Evolutionary conservation across 495 filamentous ascomycete species (phyloP).

Genomic region (Trichocladium uniseriatum): DNA sequence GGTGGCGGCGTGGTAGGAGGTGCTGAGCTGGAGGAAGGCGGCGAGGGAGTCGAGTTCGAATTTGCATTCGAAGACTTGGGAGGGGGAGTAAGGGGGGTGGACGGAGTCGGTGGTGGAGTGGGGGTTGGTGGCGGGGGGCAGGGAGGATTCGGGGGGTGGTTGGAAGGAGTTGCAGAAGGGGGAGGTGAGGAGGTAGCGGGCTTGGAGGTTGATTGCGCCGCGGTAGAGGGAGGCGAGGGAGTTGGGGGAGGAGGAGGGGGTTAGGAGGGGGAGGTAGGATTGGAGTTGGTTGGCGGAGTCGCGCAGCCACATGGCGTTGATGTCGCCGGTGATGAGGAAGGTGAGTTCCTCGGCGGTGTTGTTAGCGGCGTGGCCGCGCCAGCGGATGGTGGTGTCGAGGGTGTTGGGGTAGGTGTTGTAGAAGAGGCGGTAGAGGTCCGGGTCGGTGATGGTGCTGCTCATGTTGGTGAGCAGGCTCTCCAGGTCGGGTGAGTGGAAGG

Average conservation of each 20-base stretch:
- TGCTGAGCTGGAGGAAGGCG: slow-evolving; percentile 51
- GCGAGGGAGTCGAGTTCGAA: slow-evolving; percentile 62
- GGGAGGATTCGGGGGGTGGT: slow-evolving; percentile 45
- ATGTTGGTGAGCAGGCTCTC: slow-evolving; percentile 45
- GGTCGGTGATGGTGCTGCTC: slow-evolving; percentile 45
- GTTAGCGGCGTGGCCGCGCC: slow-evolving; percentile 46
- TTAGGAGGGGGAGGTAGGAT: slow-evolving; percentile 50
- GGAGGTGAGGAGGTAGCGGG: slow-evolving; percentile 48
- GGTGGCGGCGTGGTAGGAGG: slow-evolving; percentile 51
- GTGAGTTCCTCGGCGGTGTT: slow-evolving; percentile 37
- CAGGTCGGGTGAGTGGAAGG: slow-evolving; percentile 48
- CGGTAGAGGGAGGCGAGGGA: slow-evolving; percentile 51
- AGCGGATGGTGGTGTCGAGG: slow-evolving; percentile 57
- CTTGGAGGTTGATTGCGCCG: slow-evolving; percentile 58
- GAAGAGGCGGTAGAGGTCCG: slow-evolving; percentile 57
- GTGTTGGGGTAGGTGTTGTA: slow-evolving; percentile 58
- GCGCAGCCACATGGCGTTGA: slow-evolving; percentile 66
- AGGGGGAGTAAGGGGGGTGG: slow-evolving; percentile 8
- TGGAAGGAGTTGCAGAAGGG: slow-evolving; percentile 62
- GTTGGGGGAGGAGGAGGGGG: slow-evolving; percentile 19
- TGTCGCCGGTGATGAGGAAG: slow-evolving; percentile 52
- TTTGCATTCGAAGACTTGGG: slow-evolving; percentile 44
- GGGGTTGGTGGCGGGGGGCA: slow-evolving; percentile 30
- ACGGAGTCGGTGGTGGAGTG: slow-evolving; percentile 16
- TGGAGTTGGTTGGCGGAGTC: slow-evolving; percentile 61